Evolutionary conservation across 148 eudicot species (phyloP), one percentile per base, ranked within the genome.

Genomic region (Dysphania ambrosioides): DNA sequence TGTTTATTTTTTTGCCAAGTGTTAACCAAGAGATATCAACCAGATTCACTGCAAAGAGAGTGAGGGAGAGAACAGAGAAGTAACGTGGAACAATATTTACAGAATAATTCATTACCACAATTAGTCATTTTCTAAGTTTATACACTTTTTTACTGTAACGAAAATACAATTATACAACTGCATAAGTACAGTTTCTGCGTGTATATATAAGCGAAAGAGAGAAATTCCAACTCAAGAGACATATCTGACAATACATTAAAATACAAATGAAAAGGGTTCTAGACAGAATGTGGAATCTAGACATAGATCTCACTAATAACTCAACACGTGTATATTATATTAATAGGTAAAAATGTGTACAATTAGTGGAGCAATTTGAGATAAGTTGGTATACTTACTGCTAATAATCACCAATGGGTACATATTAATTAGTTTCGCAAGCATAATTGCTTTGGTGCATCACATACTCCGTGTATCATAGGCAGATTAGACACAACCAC

Each of bases 281-380:
- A 36, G 49, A 12, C 80, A 71, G 41, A 44, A 64, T 34, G 66
- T 12, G 44, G 60, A 72, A 67, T 67, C 71, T 67, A 67, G 31
- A 12, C 71, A 3, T 67, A 60, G 23, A 68, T 67, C 78, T 66
- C 55, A 66, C 78, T 57, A 67, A 67, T 29, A 34, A 56, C 13
- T 55, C 66, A 65, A 67, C 72, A 75, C 72, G 72, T 75, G 78
- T 57, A 75, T 4, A 38, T 34, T 9, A 34, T 47, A 41, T 36
- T 34, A 75, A 34, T 5, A 23, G 32, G 16, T 12, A 58, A 72
- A 42, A n/a, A n/a, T n/a, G n/a, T n/a, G n/a, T 23, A 47, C 53
- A 47, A 53, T 53, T n/a, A 53, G 24, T 21, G 9, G 2, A 19
- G 58, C 58, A 53, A 53, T 21, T 53, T 53, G 58, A 5, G 8